Conservation (phyloP, 352 stramenopile species). For the Pythium dissotocum region DNA sequence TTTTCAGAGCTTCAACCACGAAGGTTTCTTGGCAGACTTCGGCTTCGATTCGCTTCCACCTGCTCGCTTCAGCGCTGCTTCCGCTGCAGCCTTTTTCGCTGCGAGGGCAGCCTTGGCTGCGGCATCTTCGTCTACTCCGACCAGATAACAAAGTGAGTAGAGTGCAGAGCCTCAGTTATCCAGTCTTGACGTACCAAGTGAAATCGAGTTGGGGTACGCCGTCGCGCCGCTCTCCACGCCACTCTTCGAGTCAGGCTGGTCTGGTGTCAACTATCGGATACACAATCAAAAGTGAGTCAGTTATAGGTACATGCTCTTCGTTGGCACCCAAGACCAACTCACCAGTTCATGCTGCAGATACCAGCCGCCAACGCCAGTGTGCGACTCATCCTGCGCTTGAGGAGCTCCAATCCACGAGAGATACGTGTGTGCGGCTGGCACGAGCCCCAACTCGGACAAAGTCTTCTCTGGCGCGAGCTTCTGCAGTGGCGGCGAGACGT, state of each 20-base stretch:
- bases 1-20: slow-evolving; percentile 71
- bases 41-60: slow-evolving; percentile 22
- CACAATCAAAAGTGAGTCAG: background rate
- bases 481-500: slow-evolving; percentile 74
- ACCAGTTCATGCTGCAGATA: slow-evolving; percentile 71
- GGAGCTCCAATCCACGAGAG: slow-evolving; percentile 63
- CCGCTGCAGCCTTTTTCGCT: slow-evolving; percentile 15
- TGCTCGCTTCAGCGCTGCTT: slow-evolving; percentile 34
- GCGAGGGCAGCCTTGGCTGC: slow-evolving; percentile 23
- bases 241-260: slow-evolving; percentile 22
- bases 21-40: slow-evolving; percentile 64
- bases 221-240: background rate
- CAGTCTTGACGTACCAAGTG: slow-evolving; percentile 20
- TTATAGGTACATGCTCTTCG: background rate
- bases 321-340: slow-evolving; percentile 8
- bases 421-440: slow-evolving; percentile 77
- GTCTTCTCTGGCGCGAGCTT: slow-evolving; percentile 60
- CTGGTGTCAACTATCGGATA: slow-evolving; percentile 20
- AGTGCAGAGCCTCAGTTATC: background rate
- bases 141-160: background rate
- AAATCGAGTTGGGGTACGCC: slow-evolving; percentile 29
- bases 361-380: slow-evolving; percentile 31
- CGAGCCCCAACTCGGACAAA: slow-evolving; percentile 66
- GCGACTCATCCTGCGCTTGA: background rate
- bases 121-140: slow-evolving; percentile 13